A percentile compares a stretch with the other conserved stretches of the same genome.
These are phyloP conservation scores for Aquilaria sinensis DNA, from an alignment of 345 rosid genomes.

Conservation along the genomic window DNA sequence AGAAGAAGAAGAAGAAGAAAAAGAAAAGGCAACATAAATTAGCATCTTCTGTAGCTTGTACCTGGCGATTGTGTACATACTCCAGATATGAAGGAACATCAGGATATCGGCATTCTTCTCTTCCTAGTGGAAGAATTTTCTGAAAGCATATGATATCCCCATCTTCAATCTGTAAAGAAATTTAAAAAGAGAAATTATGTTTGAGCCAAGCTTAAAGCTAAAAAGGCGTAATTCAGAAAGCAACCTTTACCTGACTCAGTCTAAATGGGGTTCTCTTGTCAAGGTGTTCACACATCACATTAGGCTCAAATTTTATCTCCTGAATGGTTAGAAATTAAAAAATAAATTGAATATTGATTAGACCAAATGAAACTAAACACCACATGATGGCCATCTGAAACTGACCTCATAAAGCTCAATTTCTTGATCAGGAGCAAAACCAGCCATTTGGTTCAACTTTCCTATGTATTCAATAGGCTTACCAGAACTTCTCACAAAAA, in stretches of 20 bases:
- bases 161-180: slow-evolving; percentile 71
- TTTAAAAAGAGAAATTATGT: background rate
- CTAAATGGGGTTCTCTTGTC: slow-evolving; percentile 70
- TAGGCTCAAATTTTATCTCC: slow-evolving; percentile 95
- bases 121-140: slow-evolving; percentile 45
- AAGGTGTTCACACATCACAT: slow-evolving; percentile 80
- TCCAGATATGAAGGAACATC: slow-evolving; percentile 80
- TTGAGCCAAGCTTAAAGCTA: background rate
- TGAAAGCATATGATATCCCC: slow-evolving; percentile 92
- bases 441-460: slow-evolving; percentile 85
- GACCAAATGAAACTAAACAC: background rate
- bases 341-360: background rate
- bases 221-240: background rate
- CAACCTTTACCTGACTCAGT: slow-evolving; percentile 50
- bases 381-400: background rate
- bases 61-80: slow-evolving; percentile 92
- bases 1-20: too few relatives aligned
- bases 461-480: slow-evolving; percentile 70
- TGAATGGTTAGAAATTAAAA: slow-evolving; percentile 23
- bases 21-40: too few relatives aligned
- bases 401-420: slow-evolving; percentile 88
- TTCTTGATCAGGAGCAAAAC: slow-evolving; percentile 78
- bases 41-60: slow-evolving; percentile 11
- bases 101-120: slow-evolving; percentile 56
- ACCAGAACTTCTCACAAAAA: slow-evolving; percentile 69